Conservation (phyloP, 1,284 basidiomycete species). For the Trametes sp. region DNA sequence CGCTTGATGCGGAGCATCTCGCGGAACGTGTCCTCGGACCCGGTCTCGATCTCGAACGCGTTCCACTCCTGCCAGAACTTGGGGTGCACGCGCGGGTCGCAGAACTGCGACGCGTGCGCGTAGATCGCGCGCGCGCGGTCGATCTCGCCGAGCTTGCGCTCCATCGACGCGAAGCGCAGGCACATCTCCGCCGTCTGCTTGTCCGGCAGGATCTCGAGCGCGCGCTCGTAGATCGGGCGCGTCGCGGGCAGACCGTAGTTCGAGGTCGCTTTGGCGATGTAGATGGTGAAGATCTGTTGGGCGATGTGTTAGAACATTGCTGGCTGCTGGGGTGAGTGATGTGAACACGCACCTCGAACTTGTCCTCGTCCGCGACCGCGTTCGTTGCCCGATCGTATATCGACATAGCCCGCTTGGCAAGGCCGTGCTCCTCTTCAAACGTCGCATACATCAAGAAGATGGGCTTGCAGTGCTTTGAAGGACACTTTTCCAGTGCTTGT, state of each 20-base stretch:
- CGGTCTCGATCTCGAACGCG: constrained; percentile 96
- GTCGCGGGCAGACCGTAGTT: constrained; percentile 98
- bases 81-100: constrained; percentile 90
- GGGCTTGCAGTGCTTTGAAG: constrained; percentile 93
- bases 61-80: constrained; percentile 99
- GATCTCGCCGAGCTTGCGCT: constrained; percentile 98
- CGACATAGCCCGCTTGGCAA: constrained; percentile 96
- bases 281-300: constrained; percentile 92
- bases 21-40: constrained; percentile 98
- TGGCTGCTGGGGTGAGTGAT: background rate
- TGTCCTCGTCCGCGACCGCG: constrained; percentile 88
- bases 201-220: constrained; percentile 94
- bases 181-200: constrained; percentile 98
- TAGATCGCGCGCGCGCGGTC: constrained; percentile 97
- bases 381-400: constrained; percentile 94
- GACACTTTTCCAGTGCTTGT: constrained; percentile 96
- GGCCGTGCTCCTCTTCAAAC: constrained; percentile 93
- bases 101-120: constrained; percentile 98
- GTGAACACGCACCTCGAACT: constrained; percentile 80
- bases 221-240: constrained; percentile 95
- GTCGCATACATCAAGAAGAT: constrained; percentile 96
- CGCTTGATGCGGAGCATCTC: constrained; percentile 99
- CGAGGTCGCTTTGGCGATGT: constrained; percentile 95
- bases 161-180: constrained; percentile 93
- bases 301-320: background rate